Conservation (phyloP, 1,284 basidiomycete genomes). For the Ganoderma lingzhi region DNA sequence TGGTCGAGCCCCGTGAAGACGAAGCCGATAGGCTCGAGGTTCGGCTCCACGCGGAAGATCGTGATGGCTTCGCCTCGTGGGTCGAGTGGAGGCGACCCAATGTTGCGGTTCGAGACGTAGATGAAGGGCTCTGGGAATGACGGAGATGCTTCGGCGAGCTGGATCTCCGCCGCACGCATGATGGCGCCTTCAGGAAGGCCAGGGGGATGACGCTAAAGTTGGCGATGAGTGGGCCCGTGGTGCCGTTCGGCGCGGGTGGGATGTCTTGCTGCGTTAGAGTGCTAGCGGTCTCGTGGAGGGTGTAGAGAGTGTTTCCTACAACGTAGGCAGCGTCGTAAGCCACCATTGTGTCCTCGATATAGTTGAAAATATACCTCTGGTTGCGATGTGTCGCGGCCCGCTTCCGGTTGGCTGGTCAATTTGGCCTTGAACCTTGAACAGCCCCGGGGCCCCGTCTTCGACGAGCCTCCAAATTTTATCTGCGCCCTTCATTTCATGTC, state of each 20-base stretch:
- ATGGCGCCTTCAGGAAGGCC: constrained; percentile 55
- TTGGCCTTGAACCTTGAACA: constrained; percentile 63
- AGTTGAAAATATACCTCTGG: constrained; percentile 50
- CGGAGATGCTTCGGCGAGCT: constrained; percentile 40
- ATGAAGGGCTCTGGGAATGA: constrained; percentile 45
- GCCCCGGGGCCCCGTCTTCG: constrained; percentile 46
- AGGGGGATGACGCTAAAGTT: constrained; percentile 64
- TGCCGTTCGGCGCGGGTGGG: constrained; percentile 55
- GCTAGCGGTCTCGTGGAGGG: constrained; percentile 69
- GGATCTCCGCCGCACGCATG: constrained; percentile 61
- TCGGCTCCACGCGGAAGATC: constrained; percentile 41
- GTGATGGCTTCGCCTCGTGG: constrained; percentile 48
- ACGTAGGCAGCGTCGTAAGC: not conserved
- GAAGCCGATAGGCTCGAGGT: constrained; percentile 52
- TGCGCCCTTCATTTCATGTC: constrained; percentile 52
- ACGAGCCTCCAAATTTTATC: constrained; percentile 73
- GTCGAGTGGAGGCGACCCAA: constrained; percentile 39
- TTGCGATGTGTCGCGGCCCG: constrained; percentile 71
- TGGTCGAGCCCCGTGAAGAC: constrained; percentile 72
- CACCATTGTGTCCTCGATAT: not conserved
- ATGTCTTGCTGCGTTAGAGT: constrained; percentile 69
- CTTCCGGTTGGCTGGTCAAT: constrained; percentile 70
- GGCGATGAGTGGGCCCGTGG: constrained; percentile 54
- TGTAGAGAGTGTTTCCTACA: constrained; percentile 64
- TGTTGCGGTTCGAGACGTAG: constrained; percentile 52